Percentiles rank a stretch among this genome's conserved stretches.
phyloP scores from a whole-genome alignment of 306 rosid species.

The Morella rubra region DNA sequence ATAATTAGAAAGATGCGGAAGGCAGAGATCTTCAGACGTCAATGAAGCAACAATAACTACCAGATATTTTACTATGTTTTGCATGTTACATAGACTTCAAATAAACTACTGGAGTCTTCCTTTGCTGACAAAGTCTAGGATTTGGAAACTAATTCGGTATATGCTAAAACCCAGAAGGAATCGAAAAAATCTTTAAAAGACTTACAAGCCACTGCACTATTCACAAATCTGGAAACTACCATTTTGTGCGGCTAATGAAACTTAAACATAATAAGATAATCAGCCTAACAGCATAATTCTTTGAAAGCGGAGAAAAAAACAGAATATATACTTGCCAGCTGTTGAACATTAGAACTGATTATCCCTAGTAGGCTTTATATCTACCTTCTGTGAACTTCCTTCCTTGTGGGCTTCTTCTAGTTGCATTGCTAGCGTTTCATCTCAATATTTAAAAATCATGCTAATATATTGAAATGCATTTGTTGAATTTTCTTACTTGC shows the following conservation, averaged over 20 bases:
- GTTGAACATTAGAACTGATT: not conserved
- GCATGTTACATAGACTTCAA: not conserved
- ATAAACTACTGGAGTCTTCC: not conserved
- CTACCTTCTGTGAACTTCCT: not conserved
- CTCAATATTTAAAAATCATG: not conserved
- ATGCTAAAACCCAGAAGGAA: not conserved
- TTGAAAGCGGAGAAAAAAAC: not conserved
- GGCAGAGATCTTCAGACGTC: no score
- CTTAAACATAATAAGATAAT: not conserved
- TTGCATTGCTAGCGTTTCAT: not conserved
- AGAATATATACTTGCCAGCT: not conserved
- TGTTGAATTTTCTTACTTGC: no score
- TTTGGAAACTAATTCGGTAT: not conserved
- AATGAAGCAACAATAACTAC: not conserved
- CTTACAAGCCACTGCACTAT: not conserved
- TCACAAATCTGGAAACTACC: not conserved
- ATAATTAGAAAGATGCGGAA: no score
- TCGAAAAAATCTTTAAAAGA: not conserved
- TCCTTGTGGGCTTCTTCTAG: not conserved
- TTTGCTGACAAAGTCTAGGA: not conserved
- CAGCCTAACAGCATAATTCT: not conserved
- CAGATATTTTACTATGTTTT: not conserved
- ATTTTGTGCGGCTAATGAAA: not conserved
- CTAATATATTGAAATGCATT: not conserved
- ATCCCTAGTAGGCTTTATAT: not conserved